Percentiles rank a stretch among this genome's conserved stretches.
Evolutionary conservation across 139 green algal species (phyloP).

Genomic region (Chlamydomonas eustigma): DNA sequence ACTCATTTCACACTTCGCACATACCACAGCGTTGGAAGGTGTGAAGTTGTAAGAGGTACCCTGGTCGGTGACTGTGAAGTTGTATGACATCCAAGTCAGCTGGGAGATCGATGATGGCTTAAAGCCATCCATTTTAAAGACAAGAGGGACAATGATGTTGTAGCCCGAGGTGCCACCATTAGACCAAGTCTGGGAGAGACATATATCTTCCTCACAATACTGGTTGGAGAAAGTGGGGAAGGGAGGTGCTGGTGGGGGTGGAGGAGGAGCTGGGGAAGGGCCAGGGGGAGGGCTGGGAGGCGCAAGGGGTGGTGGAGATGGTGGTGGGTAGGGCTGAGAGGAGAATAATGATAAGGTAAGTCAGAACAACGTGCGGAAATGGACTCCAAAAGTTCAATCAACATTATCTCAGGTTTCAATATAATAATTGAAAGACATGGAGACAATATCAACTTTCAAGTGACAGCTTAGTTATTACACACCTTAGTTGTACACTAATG

Average conservation of each 20-base stretch:
- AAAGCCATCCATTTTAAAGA: background rate
- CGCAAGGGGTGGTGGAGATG: background rate
- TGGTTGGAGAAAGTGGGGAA: background rate
- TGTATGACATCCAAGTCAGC: background rate
- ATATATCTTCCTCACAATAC: background rate
- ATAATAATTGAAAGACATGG: too few relatives aligned
- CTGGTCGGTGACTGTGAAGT: background rate
- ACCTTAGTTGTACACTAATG: too few relatives aligned
- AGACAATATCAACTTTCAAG: too few relatives aligned
- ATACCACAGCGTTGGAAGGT: too few relatives aligned
- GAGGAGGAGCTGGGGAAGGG: background rate
- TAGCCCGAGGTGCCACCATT: background rate
- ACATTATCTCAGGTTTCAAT: too few relatives aligned
- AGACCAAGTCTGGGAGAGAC: background rate
- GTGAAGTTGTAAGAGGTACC: too few relatives aligned
- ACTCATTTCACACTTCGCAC: too few relatives aligned
- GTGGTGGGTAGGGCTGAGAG: too few relatives aligned
- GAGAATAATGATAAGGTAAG: too few relatives aligned
- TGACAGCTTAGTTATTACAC: too few relatives aligned
- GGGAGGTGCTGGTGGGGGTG: background rate
- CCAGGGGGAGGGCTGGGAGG: background rate
- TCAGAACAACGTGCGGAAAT: too few relatives aligned
- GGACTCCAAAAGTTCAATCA: too few relatives aligned
- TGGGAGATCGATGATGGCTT: background rate
- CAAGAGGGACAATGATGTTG: background rate